These are phyloP conservation scores for Hypsizygus marmoreus DNA, from an alignment of 768 basidiomycete genomes.

Conservation along the genomic window DNA sequence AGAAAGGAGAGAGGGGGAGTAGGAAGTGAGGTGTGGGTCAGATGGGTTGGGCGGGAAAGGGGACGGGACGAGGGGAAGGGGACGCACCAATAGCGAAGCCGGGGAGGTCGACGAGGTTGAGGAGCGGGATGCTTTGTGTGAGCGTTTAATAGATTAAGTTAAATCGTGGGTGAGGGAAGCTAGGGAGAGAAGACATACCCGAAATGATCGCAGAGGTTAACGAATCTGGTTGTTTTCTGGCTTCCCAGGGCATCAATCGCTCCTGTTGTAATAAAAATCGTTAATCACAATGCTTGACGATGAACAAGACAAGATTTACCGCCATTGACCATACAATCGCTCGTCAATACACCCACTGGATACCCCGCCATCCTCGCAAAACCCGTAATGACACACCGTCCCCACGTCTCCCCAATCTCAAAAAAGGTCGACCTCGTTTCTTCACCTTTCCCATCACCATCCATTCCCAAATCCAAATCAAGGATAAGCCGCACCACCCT, in stretches of 20 bases:
- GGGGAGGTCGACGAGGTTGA: constrained; percentile 43
- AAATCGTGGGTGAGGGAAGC: neutral
- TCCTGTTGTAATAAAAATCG: constrained; percentile 24
- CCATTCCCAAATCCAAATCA: constrained; percentile 23
- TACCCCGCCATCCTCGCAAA: constrained; percentile 38
- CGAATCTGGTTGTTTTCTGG: constrained; percentile 40
- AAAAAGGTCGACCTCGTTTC: constrained; percentile 35
- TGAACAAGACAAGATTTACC: constrained; percentile 19
- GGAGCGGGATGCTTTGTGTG: too few relatives aligned
- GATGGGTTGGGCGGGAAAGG: too few relatives aligned
- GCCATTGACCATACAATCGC: constrained; percentile 40
- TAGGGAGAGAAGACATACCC: constrained; percentile 23
- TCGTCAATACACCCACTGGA: constrained; percentile 37
- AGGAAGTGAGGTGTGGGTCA: too few relatives aligned
- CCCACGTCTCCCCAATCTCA: constrained; percentile 41
- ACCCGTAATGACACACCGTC: constrained; percentile 37
- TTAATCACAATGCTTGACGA: neutral
- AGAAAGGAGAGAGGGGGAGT: too few relatives aligned
- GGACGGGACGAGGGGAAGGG: neutral
- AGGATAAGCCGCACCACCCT: constrained; percentile 35
- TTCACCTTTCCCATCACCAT: constrained; percentile 10
- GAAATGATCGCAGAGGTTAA: constrained; percentile 42
- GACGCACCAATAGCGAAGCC: constrained; percentile 39
- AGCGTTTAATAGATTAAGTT: constrained; percentile 20
- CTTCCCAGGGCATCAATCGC: constrained; percentile 41